Percentiles rank a stretch among this genome's conserved stretches.
phyloP scores from a whole-genome alignment of 1,139 yeast genomes.

The Nakaseomyces sp. region DNA sequence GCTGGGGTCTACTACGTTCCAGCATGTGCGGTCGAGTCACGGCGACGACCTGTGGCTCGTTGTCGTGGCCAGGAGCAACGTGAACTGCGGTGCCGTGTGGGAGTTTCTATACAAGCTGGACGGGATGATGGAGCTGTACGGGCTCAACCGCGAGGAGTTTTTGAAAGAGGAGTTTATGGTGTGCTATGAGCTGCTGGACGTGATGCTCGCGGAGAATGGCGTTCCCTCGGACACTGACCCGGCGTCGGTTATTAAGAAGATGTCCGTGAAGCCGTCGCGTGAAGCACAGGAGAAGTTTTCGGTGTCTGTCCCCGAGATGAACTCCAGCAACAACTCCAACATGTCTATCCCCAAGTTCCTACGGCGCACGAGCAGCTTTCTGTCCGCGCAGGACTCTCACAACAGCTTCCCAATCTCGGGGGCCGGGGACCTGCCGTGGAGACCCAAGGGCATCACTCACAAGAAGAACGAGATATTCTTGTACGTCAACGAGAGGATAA shows the following conservation, averaged over 20 bases:
- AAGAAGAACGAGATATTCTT: conserved; percentile 74
- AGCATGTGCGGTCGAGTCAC: conserved; percentile 55
- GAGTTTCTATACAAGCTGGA: conserved; percentile 63
- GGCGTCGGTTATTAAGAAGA: conserved; percentile 33
- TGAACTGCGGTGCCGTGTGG: conserved; percentile 70
- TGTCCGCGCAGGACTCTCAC: neutral
- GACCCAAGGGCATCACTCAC: conserved; percentile 63
- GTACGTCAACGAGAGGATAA: conserved; percentile 68
- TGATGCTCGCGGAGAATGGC: conserved; percentile 69
- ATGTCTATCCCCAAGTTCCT: conserved; percentile 5
- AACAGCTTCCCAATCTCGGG: conserved; percentile 10
- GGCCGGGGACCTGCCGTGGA: conserved; percentile 51
- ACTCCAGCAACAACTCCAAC: neutral
- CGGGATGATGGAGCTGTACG: conserved; percentile 20
- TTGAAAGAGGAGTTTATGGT: conserved; percentile 54
- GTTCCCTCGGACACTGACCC: conserved; percentile 67
- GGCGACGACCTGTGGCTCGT: conserved; percentile 60
- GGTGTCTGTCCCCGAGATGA: neutral
- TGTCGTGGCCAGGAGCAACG: conserved; percentile 80
- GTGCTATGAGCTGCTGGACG: conserved; percentile 66
- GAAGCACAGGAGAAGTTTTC: conserved; percentile 8
- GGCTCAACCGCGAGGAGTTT: conserved; percentile 20
- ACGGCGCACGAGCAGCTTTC: conserved; percentile 6
- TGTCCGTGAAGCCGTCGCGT: conserved; percentile 21
- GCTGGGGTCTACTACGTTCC: conserved; percentile 84